phyloP scores from a whole-genome alignment of 1,284 basidiomycete species.

The Cryptococcus sp. region DNA sequence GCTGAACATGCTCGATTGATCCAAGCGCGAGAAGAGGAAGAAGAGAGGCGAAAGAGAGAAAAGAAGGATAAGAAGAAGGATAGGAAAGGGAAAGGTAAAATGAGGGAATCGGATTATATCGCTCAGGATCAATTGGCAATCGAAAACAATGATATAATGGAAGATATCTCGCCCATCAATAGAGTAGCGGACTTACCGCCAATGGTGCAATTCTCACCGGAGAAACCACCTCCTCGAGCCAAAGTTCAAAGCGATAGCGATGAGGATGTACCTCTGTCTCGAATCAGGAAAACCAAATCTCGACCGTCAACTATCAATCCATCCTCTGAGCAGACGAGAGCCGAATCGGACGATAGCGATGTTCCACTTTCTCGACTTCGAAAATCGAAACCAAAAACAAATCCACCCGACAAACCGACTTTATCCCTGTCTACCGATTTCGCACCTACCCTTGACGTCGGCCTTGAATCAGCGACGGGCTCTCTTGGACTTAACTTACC shows the following conservation, averaged over 20 bases:
- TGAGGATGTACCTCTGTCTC: constrained; percentile 25
- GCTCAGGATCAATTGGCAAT: neutral
- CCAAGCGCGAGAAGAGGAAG: constrained; percentile 5
- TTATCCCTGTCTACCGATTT: neutral
- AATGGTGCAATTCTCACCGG: constrained; percentile 11
- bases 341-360: constrained; percentile 26
- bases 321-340: neutral
- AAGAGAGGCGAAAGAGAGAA: constrained; percentile 3
- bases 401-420: neutral
- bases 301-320: neutral
- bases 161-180: constrained; percentile 11
- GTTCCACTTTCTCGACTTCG: constrained; percentile 33
- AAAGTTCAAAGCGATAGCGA: neutral
- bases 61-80: constrained; percentile 7
- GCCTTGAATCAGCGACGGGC: neutral
- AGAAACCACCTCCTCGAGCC: constrained; percentile 8
- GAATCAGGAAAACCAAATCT: neutral
- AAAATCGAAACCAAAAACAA: neutral
- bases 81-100: constrained; percentile 5
- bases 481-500: constrained; percentile 12
- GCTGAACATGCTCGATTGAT: constrained; percentile 12
- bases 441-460: neutral
- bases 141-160: neutral
- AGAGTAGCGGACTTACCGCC: constrained; percentile 9
- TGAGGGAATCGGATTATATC: neutral